Evolutionary conservation across 306 rosid genomes (phyloP), one percentile per base, ranked within the genome.

Genomic region (Medicago ruthenica): DNA sequence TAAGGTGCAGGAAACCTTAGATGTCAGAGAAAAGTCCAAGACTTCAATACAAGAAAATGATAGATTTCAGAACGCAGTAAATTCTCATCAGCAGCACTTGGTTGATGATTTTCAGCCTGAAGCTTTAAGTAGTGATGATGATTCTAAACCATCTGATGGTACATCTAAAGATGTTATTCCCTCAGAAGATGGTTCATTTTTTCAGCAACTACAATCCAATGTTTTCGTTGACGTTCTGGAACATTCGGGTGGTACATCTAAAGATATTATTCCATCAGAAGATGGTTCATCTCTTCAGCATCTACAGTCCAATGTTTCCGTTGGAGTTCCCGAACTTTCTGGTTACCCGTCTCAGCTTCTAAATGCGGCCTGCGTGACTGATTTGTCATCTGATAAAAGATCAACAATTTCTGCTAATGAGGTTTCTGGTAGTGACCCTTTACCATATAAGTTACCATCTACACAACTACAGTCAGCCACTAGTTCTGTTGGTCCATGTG

Each of bases 381-480:
- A 74, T 77, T 76, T 78, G 62, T 73, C 74, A 62, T 87, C 84
- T 40, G 85, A 76, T 80, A 83, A 69, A 75, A 68, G 78, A 80
- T 75, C 85, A 75, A 60, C 12, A 9, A 67, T 79, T 75, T 82
- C 82, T 75, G 64, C 84, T 70, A 66, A 54, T 76, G 80, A 81
- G 83, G 67, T 81, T 68, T 83, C 93, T 74, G 79, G 59, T 42
- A 41, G 76, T 55, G 88, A 75, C 73, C 81, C 80, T 51, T 70
- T 68, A 71, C 77, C 80, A 14, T 48, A 64, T 41, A 65, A 53
- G 57, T 55, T 76, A 65, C 70, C 84, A 63, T 78, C 89, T 37
- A 71, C 85, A 70, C 85, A 81, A 71, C 73, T 70, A 64, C 65
- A 71, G 77, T 79, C 86, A 64, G 67, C 50, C 76, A 61, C 83